These are phyloP conservation scores for Leccinellum luteum DNA, from an alignment of 768 basidiomycete genomes.

Conservation along the genomic window DNA sequence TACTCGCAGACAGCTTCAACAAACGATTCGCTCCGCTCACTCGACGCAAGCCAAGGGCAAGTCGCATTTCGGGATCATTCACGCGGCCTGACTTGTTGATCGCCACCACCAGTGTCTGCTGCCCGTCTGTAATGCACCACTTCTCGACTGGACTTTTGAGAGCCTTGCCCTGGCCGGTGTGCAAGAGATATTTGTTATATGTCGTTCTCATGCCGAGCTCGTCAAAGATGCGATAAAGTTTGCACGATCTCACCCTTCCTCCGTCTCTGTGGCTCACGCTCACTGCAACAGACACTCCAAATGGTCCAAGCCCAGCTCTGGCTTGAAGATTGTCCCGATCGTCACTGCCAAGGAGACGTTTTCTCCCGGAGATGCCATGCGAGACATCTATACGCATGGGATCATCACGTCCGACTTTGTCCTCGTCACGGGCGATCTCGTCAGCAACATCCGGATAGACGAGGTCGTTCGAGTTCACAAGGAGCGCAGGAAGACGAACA, in stretches of 20 bases:
- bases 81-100: constrained; percentile 14
- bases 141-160: constrained; percentile 97
- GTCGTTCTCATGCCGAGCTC: constrained; percentile 84
- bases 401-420: constrained; percentile 90
- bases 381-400: constrained; percentile 89
- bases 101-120: constrained; percentile 67
- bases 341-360: constrained; percentile 84
- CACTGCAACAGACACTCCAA: constrained; percentile 59
- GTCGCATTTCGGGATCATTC: constrained; percentile 25
- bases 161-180: constrained; percentile 92
- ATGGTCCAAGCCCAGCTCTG: constrained; percentile 79
- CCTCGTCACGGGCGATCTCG: constrained; percentile 86
- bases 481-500: constrained; percentile 80
- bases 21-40: constrained; percentile 91
- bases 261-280: constrained; percentile 11
- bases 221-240: constrained; percentile 85
- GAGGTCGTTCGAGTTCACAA: constrained; percentile 88
- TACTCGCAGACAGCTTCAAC: constrained; percentile 96
- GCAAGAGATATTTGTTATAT: constrained; percentile 94
- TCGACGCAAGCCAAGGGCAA: constrained; percentile 78
- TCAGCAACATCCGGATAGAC: constrained; percentile 90
- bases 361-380: constrained; percentile 89
- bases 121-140: constrained; percentile 89
- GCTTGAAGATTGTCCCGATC: constrained; percentile 81
- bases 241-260: constrained; percentile 25